phyloP scores from a whole-genome alignment of 495 filamentous ascomycete genomes.

The Penicillium arizonense region DNA sequence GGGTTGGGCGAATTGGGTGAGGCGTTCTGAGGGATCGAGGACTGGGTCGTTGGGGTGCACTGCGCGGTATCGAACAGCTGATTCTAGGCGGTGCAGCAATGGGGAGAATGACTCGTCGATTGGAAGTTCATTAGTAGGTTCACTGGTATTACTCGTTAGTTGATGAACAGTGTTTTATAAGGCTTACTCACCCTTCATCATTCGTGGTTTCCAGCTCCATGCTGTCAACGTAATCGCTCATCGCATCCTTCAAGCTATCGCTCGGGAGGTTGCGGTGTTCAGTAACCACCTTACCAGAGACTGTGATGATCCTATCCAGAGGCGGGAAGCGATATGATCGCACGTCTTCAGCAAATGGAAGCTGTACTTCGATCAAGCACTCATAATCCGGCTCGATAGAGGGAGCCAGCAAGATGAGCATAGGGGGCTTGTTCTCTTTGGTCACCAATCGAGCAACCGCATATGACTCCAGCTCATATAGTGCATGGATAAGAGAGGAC shows the following conservation, averaged over 20 bases:
- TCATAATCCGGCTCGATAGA: conserved; percentile 81
- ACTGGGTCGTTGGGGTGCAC: conserved; percentile 68
- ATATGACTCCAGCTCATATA: conserved; percentile 83
- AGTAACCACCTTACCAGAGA: conserved; percentile 79
- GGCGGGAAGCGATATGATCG: conserved; percentile 87
- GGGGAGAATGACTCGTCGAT: conserved; percentile 89
- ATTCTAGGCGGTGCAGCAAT: conserved; percentile 83
- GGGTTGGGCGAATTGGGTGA: conserved; percentile 74
- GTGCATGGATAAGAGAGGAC: conserved; percentile 85
- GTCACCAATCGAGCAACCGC: conserved; percentile 82
- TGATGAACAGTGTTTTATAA: background rate
- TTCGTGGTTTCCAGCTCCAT: conserved; percentile 80
- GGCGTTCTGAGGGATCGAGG: conserved; percentile 61
- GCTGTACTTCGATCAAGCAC: conserved; percentile 83
- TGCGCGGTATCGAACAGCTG: conserved; percentile 80
- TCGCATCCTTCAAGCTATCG: conserved; percentile 68
- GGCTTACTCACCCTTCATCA: conserved; percentile 66
- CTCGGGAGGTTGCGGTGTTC: conserved; percentile 86
- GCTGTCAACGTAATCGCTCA: conserved; percentile 87
- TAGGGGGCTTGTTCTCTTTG: conserved; percentile 74
- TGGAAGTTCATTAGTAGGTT: conserved; percentile 66
- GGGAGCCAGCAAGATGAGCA: conserved; percentile 79
- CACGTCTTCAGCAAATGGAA: conserved; percentile 94
- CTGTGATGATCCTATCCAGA: conserved; percentile 80
- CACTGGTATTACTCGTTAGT: conserved; percentile 37